Conservation (phyloP, 352 stramenopile species). For the Blastocystis sp. region DNA sequence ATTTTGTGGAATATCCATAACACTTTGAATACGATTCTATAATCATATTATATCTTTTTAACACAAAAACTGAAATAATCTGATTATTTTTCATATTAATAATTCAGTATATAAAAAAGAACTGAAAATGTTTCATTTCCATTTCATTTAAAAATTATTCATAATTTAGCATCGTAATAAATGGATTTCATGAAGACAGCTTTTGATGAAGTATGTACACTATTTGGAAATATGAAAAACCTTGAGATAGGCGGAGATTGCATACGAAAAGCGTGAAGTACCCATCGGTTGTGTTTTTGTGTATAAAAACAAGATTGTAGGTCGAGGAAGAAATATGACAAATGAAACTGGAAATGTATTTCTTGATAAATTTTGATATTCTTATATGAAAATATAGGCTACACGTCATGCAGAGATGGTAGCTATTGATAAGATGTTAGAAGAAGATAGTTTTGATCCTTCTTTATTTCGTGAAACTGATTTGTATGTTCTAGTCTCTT, state of each 20-base stretch:
- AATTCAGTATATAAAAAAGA: not conserved
- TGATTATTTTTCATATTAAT: too few species aligned
- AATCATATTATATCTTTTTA: too few species aligned
- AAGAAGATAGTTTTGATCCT: conserved; percentile 31
- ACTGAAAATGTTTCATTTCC: conserved; percentile 4
- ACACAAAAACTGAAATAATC: too few species aligned
- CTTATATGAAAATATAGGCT: conserved; percentile 45
- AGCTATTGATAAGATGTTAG: conserved; percentile 58
- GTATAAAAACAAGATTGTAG: conserved; percentile 50
- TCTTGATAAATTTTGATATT: not conserved
- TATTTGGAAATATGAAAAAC: not conserved
- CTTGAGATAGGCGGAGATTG: conserved; percentile 53
- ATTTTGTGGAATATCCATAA: too few species aligned
- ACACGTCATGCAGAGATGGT: conserved; percentile 70
- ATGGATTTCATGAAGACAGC: not conserved
- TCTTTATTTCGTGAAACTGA: conserved; percentile 9
- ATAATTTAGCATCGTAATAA: not conserved
- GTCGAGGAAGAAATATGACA: conserved; percentile 57
- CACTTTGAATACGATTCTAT: too few species aligned
- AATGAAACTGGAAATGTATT: conserved; percentile 49
- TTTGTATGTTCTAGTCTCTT: not conserved
- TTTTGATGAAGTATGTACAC: not conserved
- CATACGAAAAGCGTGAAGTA: conserved; percentile 58
- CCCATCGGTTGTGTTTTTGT: conserved; percentile 73
- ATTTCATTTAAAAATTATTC: not conserved